Evolutionary conservation across 306 rosid species (phyloP).

Genomic region (Lotus japonicus): DNA sequence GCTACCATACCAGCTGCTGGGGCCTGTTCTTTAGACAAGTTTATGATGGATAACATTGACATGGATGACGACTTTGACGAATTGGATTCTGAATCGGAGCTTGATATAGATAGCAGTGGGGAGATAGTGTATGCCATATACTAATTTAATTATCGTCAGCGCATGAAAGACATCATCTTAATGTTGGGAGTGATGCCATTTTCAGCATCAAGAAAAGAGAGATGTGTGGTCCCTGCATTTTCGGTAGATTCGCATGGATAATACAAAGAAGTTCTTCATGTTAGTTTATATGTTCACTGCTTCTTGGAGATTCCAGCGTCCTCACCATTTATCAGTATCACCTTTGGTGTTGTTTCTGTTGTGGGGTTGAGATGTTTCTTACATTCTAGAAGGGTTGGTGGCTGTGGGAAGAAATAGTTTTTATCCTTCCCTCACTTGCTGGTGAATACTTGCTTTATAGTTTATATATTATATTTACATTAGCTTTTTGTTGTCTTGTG

Average conservation of each 20-base stretch:
- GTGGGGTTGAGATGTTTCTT: neutral
- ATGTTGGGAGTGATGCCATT: neutral
- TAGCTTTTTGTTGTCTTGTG: constrained; percentile 12
- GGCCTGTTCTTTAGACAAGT: constrained; percentile 37
- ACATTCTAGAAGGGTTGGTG: constrained; percentile 1
- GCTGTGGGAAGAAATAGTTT: neutral
- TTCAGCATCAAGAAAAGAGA: constrained; percentile 6
- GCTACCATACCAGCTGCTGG: constrained; percentile 85
- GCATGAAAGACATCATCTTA: neutral
- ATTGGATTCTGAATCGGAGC: constrained; percentile 71
- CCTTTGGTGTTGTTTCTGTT: neutral
- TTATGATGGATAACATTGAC: constrained; percentile 45
- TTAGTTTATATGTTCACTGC: constrained; percentile 19
- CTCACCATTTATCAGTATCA: neutral
- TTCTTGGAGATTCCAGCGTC: neutral
- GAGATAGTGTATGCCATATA: constrained; percentile 81
- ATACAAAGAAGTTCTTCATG: constrained; percentile 14
- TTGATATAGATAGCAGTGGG: constrained; percentile 87
- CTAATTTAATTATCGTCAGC: constrained; percentile 18
- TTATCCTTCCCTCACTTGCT: constrained; percentile 10
- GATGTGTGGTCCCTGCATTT: constrained; percentile 6
- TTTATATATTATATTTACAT: constrained; percentile 9
- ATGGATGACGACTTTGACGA: constrained; percentile 78
- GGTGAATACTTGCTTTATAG: constrained; percentile 25
- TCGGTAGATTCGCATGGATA: constrained; percentile 29